Evolutionary conservation across 176 grass and related monocot species (phyloP).

Genomic region (Triticum timopheevii): DNA sequence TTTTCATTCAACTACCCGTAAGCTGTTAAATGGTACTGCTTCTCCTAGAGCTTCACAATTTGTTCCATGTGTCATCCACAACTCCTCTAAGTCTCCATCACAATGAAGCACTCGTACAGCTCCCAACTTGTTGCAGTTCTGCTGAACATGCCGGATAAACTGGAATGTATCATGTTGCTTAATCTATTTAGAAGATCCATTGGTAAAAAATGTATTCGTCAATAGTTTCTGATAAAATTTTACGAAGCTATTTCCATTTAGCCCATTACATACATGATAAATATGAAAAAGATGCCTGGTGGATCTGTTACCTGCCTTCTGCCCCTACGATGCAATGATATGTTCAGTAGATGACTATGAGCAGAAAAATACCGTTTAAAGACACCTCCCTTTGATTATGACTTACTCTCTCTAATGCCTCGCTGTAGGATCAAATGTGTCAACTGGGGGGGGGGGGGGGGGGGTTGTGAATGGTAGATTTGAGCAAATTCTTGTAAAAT

Average conservation of each 20-base stretch:
- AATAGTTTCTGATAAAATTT: constrained; percentile 6
- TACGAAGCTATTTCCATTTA: constrained; percentile 25
- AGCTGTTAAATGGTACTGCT: background rate
- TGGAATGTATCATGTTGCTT: background rate
- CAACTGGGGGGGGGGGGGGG: too few species aligned
- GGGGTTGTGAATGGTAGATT: too few species aligned
- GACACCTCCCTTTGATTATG: background rate
- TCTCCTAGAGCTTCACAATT: background rate
- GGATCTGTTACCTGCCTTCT: background rate
- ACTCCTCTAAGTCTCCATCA: background rate
- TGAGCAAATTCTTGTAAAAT: too few species aligned
- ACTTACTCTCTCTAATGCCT: background rate
- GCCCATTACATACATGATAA: constrained; percentile 4
- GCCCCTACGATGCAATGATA: background rate
- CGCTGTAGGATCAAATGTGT: too few species aligned
- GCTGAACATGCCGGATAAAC: background rate
- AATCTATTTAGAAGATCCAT: constrained; percentile 6
- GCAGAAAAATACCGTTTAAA: background rate
- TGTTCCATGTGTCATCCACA: background rate
- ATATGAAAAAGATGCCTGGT: constrained; percentile 14
- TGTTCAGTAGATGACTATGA: background rate
- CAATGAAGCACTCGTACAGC: background rate
- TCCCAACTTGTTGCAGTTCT: background rate
- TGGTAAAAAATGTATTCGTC: background rate
- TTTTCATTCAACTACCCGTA: background rate